A percentile compares a stretch with the other conserved stretches of the same genome.
phyloP scores from a whole-genome alignment of 768 basidiomycete genomes.

The Nidularia sp. region DNA sequence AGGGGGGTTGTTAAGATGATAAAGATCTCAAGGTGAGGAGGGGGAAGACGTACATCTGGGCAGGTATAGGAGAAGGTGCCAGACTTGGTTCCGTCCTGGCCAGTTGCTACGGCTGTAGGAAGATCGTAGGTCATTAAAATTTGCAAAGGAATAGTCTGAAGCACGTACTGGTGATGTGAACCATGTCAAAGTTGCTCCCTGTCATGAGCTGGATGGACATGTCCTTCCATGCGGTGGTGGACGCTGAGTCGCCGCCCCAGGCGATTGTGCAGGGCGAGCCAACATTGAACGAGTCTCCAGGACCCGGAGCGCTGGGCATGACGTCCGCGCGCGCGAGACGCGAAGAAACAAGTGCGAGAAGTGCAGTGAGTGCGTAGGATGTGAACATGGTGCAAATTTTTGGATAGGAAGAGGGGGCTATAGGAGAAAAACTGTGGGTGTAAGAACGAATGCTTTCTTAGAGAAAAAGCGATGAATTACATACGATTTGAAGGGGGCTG shows the following conservation, averaged over 20 bases:
- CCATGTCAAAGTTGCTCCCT: constrained; percentile 68
- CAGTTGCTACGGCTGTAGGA: constrained; percentile 53
- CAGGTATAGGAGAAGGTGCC: constrained; percentile 56
- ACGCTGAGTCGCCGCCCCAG: constrained; percentile 54
- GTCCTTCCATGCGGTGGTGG: constrained; percentile 58
- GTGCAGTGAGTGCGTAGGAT: constrained; percentile 28
- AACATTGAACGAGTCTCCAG: constrained; percentile 52
- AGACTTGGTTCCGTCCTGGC: constrained; percentile 57
- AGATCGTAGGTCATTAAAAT: not conserved
- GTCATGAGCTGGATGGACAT: constrained; percentile 82
- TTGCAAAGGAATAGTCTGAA: not conserved
- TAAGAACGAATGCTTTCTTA: too few relatives aligned
- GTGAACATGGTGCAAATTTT: constrained; percentile 26
- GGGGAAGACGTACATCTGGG: constrained; percentile 48
- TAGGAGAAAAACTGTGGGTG: too few relatives aligned
- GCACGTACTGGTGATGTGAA: constrained; percentile 58
- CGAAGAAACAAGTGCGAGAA: constrained; percentile 30
- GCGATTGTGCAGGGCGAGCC: constrained; percentile 50
- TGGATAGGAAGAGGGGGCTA: too few relatives aligned
- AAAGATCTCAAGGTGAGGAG: not conserved
- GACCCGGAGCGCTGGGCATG: constrained; percentile 54
- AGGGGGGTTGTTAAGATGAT: not conserved
- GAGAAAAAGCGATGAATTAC: too few relatives aligned
- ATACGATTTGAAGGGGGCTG: too few relatives aligned
- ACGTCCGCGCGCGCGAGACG: constrained; percentile 51